Conservation (phyloP, 768 basidiomycete species). For the Amanita phalloides region DNA sequence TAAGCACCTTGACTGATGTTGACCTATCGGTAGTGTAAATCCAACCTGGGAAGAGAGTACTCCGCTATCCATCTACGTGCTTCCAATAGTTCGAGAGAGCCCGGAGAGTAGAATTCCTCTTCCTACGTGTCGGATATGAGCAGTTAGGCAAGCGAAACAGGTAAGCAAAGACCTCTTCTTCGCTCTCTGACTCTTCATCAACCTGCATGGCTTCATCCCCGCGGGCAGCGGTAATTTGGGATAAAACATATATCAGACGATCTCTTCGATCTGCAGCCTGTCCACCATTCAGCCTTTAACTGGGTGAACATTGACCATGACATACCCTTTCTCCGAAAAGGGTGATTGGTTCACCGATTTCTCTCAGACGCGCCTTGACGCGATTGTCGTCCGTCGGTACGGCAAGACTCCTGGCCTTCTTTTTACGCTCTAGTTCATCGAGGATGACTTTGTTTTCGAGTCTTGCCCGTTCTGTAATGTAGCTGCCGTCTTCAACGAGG, state of each 20-base stretch:
- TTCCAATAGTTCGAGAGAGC: constrained; percentile 77
- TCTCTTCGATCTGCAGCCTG: constrained; percentile 95
- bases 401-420: constrained; percentile 85
- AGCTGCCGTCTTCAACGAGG: constrained; percentile 70
- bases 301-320: constrained; percentile 12
- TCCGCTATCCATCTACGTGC: constrained; percentile 82
- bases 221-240: constrained; percentile 84
- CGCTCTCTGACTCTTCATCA: constrained; percentile 64
- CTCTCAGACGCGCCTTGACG: constrained; percentile 80
- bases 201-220: constrained; percentile 74
- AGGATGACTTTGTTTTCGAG: constrained; percentile 81
- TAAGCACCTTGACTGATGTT: constrained; percentile 66
- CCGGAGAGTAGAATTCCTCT: constrained; percentile 94
- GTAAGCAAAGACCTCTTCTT: constrained; percentile 52
- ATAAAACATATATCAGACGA: constrained; percentile 88
- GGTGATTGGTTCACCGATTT: constrained; percentile 95
- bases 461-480: constrained; percentile 61
- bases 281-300: constrained; percentile 8
- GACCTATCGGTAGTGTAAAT: constrained; percentile 49
- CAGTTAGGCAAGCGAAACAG: background rate
- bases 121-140: constrained; percentile 32
- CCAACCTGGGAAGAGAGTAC: constrained; percentile 91
- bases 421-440: constrained; percentile 96
- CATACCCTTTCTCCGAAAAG: constrained; percentile 94
- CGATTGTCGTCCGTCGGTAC: constrained; percentile 96